Percentiles rank a stretch among this genome's conserved stretches.
Conservation (phyloP, 129 eudicot species). For the Flaveria bidentis region DNA sequence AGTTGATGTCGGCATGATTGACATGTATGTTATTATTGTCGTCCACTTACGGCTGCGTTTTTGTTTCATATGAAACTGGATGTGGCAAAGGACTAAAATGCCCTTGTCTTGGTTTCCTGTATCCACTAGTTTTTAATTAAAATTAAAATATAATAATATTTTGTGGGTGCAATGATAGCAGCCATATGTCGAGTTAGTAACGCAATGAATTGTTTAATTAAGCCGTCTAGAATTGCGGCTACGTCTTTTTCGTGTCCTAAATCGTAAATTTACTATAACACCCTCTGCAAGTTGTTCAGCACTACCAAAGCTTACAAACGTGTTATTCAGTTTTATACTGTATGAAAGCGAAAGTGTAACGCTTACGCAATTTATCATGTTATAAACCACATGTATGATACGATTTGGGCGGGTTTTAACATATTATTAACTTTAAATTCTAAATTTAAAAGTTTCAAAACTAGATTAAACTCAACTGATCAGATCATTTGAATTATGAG, state of each 20-base stretch:
- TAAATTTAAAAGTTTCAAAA: no score
- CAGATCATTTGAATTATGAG: no score
- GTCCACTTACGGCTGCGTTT: slow-evolving; percentile 43
- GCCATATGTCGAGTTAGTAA: not conserved
- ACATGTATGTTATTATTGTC: slow-evolving; percentile 36
- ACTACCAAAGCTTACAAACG: no score
- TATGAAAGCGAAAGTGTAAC: no score
- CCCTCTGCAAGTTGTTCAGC: no score
- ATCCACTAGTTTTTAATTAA: not conserved
- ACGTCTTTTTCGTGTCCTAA: not conserved
- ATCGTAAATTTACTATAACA: not conserved
- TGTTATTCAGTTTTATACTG: no score
- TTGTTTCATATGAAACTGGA: not conserved
- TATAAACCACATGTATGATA: no score
- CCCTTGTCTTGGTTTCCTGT: not conserved
- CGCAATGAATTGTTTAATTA: not conserved
- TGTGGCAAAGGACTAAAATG: not conserved
- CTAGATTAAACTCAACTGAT: no score
- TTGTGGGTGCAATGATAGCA: not conserved
- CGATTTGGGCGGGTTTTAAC: no score
- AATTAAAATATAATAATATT: not conserved
- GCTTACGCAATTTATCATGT: no score
- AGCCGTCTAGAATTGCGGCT: not conserved
- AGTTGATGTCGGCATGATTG: slow-evolving; percentile 41
- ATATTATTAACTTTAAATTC: no score